Evolutionary conservation across 768 basidiomycete species (phyloP).

Genomic region (Podaxis sp.): DNA sequence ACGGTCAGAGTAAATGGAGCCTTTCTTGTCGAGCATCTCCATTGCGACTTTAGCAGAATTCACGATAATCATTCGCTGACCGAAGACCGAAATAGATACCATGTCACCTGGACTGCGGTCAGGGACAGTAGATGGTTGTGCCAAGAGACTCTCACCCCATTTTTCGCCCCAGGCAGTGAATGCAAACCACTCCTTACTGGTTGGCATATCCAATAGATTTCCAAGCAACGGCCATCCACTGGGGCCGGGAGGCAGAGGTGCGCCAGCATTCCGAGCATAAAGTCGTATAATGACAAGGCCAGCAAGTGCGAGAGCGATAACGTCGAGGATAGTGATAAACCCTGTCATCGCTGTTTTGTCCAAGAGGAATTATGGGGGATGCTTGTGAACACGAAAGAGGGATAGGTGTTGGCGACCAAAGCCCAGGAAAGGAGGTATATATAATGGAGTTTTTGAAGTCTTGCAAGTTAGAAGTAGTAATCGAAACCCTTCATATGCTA

Average conservation of each 20-base stretch:
- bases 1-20: conserved; percentile 55
- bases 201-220: conserved; percentile 51
- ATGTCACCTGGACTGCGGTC: conserved; percentile 35
- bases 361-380: not conserved
- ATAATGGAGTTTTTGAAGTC: not conserved
- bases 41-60: conserved; percentile 40
- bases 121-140: not conserved
- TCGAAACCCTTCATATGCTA: not conserved
- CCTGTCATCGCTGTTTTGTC: conserved; percentile 11
- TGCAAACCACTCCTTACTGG: conserved; percentile 42
- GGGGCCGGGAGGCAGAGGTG: conserved; percentile 46
- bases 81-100: conserved; percentile 43
- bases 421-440: conserved; percentile 3
- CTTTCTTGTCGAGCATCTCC: conserved; percentile 54
- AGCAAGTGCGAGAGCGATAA: conserved; percentile 15
- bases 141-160: conserved; percentile 33
- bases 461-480: not conserved
- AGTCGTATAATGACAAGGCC: conserved; percentile 22
- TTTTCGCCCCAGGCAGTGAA: conserved; percentile 45
- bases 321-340: conserved; percentile 20
- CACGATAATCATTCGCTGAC: conserved; percentile 45
- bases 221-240: conserved; percentile 44
- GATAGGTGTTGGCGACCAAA: not conserved
- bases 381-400: not conserved
- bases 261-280: conserved; percentile 14